Evolutionary conservation across 371 early-diverging fungal genomes (phyloP), one percentile per base, ranked within the genome.

Genomic region (Dichotomocladium elegans): DNA sequence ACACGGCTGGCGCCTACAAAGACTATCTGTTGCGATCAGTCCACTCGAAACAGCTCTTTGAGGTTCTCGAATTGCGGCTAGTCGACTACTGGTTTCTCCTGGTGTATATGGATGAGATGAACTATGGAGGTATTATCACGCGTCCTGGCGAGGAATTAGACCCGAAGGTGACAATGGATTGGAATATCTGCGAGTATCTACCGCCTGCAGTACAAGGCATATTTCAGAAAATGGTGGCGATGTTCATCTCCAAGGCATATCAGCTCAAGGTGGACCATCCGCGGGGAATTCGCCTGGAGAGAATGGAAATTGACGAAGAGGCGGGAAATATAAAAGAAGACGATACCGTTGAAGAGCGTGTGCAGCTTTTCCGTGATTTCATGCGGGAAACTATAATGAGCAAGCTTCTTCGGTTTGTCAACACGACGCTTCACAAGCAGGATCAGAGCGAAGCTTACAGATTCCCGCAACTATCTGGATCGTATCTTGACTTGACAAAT

Each of bases 81-180:
- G 66, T 68, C 21, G 58, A 79, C 50, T 88, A 83, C 54, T 96
- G 94, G 93, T 78, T 84, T 33, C 77, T 85, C n/a, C 48, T 94
- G 46, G 45, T 93, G 15, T 98, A 97, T 97, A 90, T 95, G 92
- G 94, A 96, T 61, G 74, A 81, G 41, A 80, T 80, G 60, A 98
- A 98, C 65, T 92, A 81, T 68, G 95, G 91, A 21, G 94, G 96
- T 4, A 70, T 94, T 2, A 34, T 66, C 3, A 33, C 21, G 17
- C 33, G 37, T 7, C 33, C 11, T 22, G n/a, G n/a, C n/a, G 24
- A 45, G 17, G 30, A 21, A 41, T 12, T 47, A 45, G 31, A 34
- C 1, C 31, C 47, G 10, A 62, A 42, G 24, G 75, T 87, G 8
- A 81, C 81, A 28, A 87, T 92, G 86, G 68, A 85, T 29, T 98